Percentiles rank a stretch among this genome's conserved stretches.
These are phyloP conservation scores for Gracilariopsis chorda DNA, from an alignment of 23 red algal genomes.

Conservation along the genomic window DNA sequence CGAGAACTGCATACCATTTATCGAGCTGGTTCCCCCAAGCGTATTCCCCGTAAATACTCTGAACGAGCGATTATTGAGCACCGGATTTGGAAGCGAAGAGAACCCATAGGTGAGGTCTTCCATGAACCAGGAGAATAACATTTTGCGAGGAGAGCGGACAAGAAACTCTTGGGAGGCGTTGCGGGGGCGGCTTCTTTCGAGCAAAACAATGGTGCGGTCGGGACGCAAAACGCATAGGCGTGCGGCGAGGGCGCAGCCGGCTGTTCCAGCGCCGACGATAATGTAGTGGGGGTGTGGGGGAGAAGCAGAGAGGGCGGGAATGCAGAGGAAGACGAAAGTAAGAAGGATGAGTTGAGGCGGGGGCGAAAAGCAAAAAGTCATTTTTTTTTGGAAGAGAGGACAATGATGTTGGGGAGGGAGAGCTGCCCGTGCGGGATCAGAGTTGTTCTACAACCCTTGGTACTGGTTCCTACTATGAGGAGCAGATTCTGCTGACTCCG, in stretches of 20 bases:
- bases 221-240: conserved; percentile 42
- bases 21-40: conserved; percentile 47
- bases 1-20: conserved; percentile 54
- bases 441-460: too few species aligned
- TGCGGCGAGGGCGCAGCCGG: conserved; percentile 36
- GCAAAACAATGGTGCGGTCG: neutral
- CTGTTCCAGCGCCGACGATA: conserved; percentile 50
- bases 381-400: too few species aligned
- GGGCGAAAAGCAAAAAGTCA: too few species aligned
- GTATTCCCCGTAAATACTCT: neutral
- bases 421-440: too few species aligned
- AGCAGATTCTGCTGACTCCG: too few species aligned
- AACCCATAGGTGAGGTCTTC: neutral
- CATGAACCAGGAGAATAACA: neutral
- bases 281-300: too few species aligned
- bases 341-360: too few species aligned
- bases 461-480: too few species aligned
- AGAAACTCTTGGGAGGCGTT: neutral
- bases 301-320: too few species aligned
- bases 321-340: too few species aligned
- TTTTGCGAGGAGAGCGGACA: conserved; percentile 9
- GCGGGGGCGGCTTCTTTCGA: conserved; percentile 16
- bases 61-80: neutral
- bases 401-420: too few species aligned
- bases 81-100: neutral